Conservation (phyloP, 441 rosid species). For the Lepidium campestre region DNA sequence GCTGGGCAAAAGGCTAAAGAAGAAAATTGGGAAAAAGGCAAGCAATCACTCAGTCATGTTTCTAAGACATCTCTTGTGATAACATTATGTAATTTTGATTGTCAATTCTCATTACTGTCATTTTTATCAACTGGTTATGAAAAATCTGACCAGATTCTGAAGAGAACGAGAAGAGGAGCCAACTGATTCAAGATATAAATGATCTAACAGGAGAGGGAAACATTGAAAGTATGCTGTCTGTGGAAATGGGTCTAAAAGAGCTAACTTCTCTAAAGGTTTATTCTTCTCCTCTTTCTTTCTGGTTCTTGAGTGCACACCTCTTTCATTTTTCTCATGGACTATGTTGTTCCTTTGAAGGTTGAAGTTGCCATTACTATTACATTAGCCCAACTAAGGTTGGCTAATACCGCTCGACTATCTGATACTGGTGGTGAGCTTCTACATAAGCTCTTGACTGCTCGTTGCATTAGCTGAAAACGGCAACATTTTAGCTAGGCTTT, state of each 20-base stretch:
- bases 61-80: not conserved
- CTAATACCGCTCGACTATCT: conserved; percentile 62
- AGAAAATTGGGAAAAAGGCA: conserved; percentile 74
- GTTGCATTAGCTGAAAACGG: not conserved
- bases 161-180: conserved; percentile 65
- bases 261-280: conserved; percentile 80
- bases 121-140: conserved; percentile 1
- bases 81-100: not conserved
- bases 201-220: conserved; percentile 96
- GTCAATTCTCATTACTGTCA: not conserved
- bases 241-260: conserved; percentile 98
- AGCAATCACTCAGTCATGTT: conserved; percentile 27
- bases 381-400: conserved; percentile 76
- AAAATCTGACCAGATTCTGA: conserved; percentile 47
- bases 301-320: not conserved
- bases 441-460: not conserved
- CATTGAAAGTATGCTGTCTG: conserved; percentile 94
- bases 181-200: conserved; percentile 54
- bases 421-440: conserved; percentile 63
- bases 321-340: conserved; percentile 21
- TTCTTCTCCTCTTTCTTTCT: not conserved
- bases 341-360: conserved; percentile 46
- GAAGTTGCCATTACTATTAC: conserved; percentile 79
- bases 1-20: conserved; percentile 98
- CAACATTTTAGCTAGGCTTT: not conserved